Conservation (phyloP, 305 asterid species). For the Fraxinus nigra region DNA sequence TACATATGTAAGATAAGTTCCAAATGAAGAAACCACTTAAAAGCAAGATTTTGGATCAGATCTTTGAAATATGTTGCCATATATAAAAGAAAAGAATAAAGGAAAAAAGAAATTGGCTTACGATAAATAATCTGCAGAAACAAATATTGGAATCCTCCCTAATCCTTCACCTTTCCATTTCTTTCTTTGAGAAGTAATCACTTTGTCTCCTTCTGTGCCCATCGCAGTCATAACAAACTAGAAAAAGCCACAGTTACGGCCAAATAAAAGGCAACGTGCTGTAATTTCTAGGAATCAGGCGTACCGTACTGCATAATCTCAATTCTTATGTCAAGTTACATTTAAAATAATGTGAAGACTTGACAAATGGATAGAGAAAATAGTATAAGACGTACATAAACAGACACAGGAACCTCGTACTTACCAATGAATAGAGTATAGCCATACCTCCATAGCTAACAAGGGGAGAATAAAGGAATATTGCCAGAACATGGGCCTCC, state of each 20-base stretch:
- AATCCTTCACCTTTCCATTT: slow-evolving; percentile 77
- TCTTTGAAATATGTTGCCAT: neutral
- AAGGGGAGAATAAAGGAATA: slow-evolving; percentile 70
- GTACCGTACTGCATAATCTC: neutral
- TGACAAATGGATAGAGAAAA: neutral
- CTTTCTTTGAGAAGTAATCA: slow-evolving; percentile 61
- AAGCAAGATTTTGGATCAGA: neutral
- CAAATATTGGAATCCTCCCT: slow-evolving; percentile 83
- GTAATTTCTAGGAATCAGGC: neutral
- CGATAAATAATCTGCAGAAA: slow-evolving; percentile 74
- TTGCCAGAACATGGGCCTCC: slow-evolving; percentile 91
- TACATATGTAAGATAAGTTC: neutral
- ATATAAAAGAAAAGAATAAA: neutral
- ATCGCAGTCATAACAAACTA: slow-evolving; percentile 93
- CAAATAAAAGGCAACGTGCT: neutral
- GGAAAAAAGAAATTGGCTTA: slow-evolving; percentile 39
- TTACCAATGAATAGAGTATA: slow-evolving; percentile 77
- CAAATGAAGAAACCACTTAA: neutral
- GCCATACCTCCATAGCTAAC: slow-evolving; percentile 98
- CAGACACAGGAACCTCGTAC: slow-evolving; percentile 10
- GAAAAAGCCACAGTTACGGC: slow-evolving; percentile 13
- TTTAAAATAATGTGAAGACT: neutral
- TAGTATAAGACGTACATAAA: neutral
- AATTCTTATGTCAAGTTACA: neutral
- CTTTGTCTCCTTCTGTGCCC: slow-evolving; percentile 85